Conservation (phyloP, 495 filamentous ascomycete species). For the Penicillium nucicola region DNA sequence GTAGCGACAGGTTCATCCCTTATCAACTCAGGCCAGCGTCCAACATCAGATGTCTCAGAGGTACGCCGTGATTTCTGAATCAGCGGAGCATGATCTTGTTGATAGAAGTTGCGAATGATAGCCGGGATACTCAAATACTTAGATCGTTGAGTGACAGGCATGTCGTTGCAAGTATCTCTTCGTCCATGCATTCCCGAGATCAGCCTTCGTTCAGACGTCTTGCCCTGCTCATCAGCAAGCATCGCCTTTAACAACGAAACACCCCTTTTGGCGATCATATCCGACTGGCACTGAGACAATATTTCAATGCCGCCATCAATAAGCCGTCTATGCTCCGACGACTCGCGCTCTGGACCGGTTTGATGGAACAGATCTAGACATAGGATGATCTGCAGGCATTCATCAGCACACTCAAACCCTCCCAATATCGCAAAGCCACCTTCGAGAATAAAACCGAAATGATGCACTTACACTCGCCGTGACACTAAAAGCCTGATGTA, state of each 20-base stretch:
- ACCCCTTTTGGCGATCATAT: conserved; percentile 34
- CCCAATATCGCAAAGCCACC: neutral
- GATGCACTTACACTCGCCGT: conserved; percentile 22
- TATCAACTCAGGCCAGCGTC: conserved; percentile 8
- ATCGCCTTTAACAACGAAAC: conserved; percentile 26
- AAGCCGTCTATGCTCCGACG: conserved; percentile 29
- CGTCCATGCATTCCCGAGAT: conserved; percentile 1
- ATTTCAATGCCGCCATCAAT: conserved; percentile 30
- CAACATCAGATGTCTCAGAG: no score
- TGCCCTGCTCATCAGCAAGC: conserved; percentile 13
- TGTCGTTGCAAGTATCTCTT: neutral
- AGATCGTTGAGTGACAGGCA: neutral
- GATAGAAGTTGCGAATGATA: conserved; percentile 19
- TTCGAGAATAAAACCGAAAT: neutral
- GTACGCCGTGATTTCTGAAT: neutral
- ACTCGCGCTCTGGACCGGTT: conserved; percentile 25
- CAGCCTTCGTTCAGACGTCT: neutral
- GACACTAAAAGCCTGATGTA: conserved; percentile 33
- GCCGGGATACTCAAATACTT: conserved; percentile 5
- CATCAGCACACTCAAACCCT: neutral
- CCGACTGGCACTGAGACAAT: conserved; percentile 21
- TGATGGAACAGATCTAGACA: conserved; percentile 42
- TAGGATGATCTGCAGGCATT: conserved; percentile 28
- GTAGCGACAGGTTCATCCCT: neutral
- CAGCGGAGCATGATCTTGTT: conserved; percentile 3